Conservation (phyloP, 148 eudicot species). For the Oxyria digyna region DNA sequence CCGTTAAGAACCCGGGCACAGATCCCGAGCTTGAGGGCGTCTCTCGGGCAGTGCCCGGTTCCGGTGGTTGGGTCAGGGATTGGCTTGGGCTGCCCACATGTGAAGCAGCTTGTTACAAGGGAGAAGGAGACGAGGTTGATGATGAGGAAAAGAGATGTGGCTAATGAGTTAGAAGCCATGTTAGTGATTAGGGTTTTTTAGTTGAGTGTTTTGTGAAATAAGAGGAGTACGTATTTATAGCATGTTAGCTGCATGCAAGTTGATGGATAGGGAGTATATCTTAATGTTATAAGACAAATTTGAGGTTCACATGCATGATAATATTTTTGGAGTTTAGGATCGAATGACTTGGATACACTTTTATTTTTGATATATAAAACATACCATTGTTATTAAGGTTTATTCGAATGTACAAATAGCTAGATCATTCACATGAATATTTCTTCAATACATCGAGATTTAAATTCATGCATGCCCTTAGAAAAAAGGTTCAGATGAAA, state of each 20-base stretch:
- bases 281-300: background rate
- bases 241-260: background rate
- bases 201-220: background rate
- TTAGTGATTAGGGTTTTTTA: background rate
- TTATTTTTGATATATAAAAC: no score
- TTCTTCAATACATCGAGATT: no score
- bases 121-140: constrained; percentile 31
- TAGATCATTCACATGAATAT: no score
- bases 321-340: background rate
- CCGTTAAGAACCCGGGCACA: constrained; percentile 37
- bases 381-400: no score
- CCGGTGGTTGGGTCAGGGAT: constrained; percentile 11
- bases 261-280: background rate
- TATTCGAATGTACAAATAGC: no score
- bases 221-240: background rate
- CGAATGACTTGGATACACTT: no score
- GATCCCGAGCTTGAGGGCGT: constrained; percentile 41
- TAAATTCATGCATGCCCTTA: no score
- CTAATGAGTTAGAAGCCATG: constrained; percentile 10
- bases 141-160: constrained; percentile 19
- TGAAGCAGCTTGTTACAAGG: constrained; percentile 15
- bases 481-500: no score
- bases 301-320: background rate
- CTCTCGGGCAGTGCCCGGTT: constrained; percentile 27
- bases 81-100: constrained; percentile 12